These are phyloP conservation scores for Isatis tinctoria DNA, from an alignment of 345 rosid genomes.

Conservation along the genomic window DNA sequence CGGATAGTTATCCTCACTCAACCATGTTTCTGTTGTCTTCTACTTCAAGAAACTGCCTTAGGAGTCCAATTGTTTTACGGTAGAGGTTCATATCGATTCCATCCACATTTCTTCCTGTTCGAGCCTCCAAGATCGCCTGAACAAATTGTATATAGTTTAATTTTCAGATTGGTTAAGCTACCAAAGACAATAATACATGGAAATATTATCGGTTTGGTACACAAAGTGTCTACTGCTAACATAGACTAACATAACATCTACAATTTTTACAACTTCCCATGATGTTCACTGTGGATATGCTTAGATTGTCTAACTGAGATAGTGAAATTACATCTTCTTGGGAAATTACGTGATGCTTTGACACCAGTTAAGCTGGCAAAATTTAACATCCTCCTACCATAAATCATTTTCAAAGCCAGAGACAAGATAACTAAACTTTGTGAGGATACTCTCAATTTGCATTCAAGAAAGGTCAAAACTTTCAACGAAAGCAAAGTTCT, in stretches of 20 bases:
- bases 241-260: neutral
- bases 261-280: neutral
- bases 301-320: neutral
- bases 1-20: neutral
- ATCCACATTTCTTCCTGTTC: conserved; percentile 77
- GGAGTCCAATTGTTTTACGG: conserved; percentile 52
- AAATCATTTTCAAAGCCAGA: neutral
- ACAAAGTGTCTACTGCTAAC: neutral
- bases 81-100: conserved; percentile 78
- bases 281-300: neutral
- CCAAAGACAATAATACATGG: neutral
- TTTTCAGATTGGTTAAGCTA: neutral
- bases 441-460: neutral
- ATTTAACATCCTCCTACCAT: neutral
- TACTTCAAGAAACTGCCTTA: conserved; percentile 50
- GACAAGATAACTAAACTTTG: neutral
- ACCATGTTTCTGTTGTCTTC: conserved; percentile 15
- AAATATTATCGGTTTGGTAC: neutral
- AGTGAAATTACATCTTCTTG: neutral
- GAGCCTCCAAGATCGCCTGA: conserved; percentile 69
- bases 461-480: neutral
- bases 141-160: neutral
- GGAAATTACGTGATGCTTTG: neutral
- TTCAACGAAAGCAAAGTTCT: neutral
- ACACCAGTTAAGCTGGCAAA: neutral